These are phyloP conservation scores for Rhododendron vialii DNA, from an alignment of 148 eudicot species.

Conservation along the genomic window DNA sequence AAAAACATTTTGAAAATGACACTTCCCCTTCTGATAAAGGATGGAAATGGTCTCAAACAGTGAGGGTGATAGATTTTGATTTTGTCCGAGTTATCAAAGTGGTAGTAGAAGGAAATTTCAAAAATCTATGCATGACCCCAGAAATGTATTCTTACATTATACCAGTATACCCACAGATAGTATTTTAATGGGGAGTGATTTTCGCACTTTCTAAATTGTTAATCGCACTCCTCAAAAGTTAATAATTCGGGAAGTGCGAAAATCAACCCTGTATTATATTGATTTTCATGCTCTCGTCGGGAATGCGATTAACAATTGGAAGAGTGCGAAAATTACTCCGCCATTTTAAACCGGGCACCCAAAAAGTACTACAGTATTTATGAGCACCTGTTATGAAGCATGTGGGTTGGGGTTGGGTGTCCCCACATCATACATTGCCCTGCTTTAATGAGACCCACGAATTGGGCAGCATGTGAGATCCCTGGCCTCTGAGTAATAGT, in stretches of 20 bases:
- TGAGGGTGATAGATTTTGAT: neutral
- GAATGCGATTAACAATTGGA: too few species aligned
- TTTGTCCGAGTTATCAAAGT: neutral
- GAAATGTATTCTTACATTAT: too few species aligned
- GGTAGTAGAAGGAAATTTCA: neutral
- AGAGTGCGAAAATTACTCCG: too few species aligned
- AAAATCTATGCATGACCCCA: neutral
- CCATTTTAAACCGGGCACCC: neutral
- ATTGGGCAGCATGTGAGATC: conserved; percentile 6
- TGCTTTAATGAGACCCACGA: neutral
- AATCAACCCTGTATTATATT: too few species aligned
- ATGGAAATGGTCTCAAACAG: neutral
- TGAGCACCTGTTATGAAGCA: neutral
- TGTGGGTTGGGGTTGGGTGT: neutral
- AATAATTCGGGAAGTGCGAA: too few species aligned
- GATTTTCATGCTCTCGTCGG: too few species aligned
- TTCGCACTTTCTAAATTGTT: too few species aligned
- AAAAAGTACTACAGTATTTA: neutral
- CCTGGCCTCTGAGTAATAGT: neutral
- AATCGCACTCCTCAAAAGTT: too few species aligned
- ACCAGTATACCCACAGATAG: too few species aligned
- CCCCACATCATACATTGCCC: neutral
- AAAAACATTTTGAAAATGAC: conserved; percentile 4
- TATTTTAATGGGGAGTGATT: too few species aligned
- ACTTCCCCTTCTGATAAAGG: neutral